Conservation (phyloP, 805 yeast species). For the Barnettozyma siamensis region DNA sequence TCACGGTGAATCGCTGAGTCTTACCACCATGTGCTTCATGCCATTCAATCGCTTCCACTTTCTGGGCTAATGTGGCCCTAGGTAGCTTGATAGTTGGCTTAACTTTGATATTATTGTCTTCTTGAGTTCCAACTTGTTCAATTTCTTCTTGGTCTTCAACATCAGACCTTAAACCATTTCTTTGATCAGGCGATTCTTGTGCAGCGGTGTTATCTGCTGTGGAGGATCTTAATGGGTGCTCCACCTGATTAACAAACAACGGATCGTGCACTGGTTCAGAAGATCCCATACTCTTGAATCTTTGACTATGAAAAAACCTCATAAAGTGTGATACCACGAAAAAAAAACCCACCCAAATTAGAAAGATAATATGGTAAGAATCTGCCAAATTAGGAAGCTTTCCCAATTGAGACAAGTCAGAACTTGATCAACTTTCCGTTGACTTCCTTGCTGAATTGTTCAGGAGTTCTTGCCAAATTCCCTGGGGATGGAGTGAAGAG, state of each 20-base stretch:
- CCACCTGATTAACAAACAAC: neutral
- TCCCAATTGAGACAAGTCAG: neutral
- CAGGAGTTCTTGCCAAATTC: slow-evolving; percentile 30
- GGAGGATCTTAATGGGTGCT: too few relatives aligned
- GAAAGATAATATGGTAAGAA: neutral
- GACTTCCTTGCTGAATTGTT: slow-evolving; percentile 20
- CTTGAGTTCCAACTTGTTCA: neutral
- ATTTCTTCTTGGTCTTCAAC: too few relatives aligned
- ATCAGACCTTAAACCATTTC: slow-evolving; percentile 5
- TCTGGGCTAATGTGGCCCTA: slow-evolving; percentile 33
- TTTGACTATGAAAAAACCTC: neutral
- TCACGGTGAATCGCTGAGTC: slow-evolving; percentile 32
- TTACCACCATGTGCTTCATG: slow-evolving; percentile 26
- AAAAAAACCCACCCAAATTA: too few relatives aligned
- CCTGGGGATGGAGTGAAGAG: slow-evolving; percentile 69
- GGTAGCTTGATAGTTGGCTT: slow-evolving; percentile 19
- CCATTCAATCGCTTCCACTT: slow-evolving; percentile 33
- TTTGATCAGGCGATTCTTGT: neutral
- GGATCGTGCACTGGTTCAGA: neutral
- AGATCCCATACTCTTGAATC: neutral
- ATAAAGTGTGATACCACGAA: neutral
- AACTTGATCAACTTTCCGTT: slow-evolving; percentile 24
- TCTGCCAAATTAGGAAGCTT: neutral
- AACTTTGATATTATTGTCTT: neutral
- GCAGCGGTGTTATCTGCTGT: neutral